Conservation (phyloP, 176 grass and related monocot species). For the Cenchrus purpureus region DNA sequence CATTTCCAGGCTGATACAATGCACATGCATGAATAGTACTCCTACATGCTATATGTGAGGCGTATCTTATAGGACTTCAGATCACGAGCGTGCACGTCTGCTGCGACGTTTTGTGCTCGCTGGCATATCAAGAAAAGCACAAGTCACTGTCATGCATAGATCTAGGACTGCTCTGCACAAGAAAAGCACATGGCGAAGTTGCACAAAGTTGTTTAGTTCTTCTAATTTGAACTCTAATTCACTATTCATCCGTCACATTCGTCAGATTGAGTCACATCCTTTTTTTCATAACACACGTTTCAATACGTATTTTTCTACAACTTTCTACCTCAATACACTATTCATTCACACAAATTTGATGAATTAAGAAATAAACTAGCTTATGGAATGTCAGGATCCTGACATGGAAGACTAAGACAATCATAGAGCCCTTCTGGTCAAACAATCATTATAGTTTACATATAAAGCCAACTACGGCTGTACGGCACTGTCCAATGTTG, state of each 20-base stretch:
- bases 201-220: neutral
- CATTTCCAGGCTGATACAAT: neutral
- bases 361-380: neutral
- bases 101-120: slow-evolving; percentile 30
- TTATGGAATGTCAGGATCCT: slow-evolving; percentile 1
- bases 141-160: slow-evolving; percentile 14
- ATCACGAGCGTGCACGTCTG: slow-evolving; percentile 30
- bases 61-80: slow-evolving; percentile 5
- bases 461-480: neutral
- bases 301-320: no score
- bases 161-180: neutral
- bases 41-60: neutral
- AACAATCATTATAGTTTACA: slow-evolving; percentile 10
- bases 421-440: slow-evolving; percentile 26
- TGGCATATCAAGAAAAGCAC: neutral
- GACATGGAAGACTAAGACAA: slow-evolving; percentile 34
- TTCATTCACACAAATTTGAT: no score
- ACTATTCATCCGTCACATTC: no score
- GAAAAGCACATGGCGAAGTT: slow-evolving; percentile 38
- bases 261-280: no score
- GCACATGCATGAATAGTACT: neutral
- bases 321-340: no score
- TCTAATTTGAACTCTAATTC: no score
- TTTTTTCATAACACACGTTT: no score
- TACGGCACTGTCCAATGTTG: neutral